phyloP scores from a whole-genome alignment of 371 early-diverging fungal genomes.

The Mucor ambiguus region DNA sequence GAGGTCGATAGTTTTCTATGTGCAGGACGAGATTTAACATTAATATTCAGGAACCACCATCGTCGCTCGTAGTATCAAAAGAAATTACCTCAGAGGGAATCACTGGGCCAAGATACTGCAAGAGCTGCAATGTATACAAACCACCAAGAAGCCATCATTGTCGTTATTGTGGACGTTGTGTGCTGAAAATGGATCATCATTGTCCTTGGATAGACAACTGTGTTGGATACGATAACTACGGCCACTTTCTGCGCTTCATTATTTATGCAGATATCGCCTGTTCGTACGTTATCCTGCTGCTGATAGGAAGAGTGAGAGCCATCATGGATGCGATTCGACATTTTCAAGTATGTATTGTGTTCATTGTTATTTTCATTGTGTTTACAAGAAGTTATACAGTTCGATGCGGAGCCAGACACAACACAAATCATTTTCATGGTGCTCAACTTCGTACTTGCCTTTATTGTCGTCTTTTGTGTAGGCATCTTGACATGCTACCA shows the following conservation, averaged over 20 bases:
- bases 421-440: constrained; percentile 73
- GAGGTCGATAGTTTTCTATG: neutral
- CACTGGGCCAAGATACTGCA: constrained; percentile 71
- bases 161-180: constrained; percentile 78
- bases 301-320: constrained; percentile 39
- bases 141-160: constrained; percentile 91
- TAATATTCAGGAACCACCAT: constrained; percentile 40
- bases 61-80: constrained; percentile 26
- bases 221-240: constrained; percentile 88
- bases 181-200: constrained; percentile 94
- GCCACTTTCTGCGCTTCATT: constrained; percentile 90
- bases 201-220: constrained; percentile 99
- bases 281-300: constrained; percentile 34
- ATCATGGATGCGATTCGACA: constrained; percentile 46
- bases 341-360: constrained; percentile 31
- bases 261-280: constrained; percentile 71
- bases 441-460: constrained; percentile 71
- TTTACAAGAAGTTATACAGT: constrained; percentile 20
- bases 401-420: constrained; percentile 60
- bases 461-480: constrained; percentile 79
- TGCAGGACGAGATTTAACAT: neutral
- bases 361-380: neutral
- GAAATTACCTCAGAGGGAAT: constrained; percentile 27
- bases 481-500: constrained; percentile 86
- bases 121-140: constrained; percentile 73